A percentile compares a stretch with the other conserved stretches of the same genome.
phyloP scores from a whole-genome alignment of 768 basidiomycete genomes.

The Cyclocybe aegerita region DNA sequence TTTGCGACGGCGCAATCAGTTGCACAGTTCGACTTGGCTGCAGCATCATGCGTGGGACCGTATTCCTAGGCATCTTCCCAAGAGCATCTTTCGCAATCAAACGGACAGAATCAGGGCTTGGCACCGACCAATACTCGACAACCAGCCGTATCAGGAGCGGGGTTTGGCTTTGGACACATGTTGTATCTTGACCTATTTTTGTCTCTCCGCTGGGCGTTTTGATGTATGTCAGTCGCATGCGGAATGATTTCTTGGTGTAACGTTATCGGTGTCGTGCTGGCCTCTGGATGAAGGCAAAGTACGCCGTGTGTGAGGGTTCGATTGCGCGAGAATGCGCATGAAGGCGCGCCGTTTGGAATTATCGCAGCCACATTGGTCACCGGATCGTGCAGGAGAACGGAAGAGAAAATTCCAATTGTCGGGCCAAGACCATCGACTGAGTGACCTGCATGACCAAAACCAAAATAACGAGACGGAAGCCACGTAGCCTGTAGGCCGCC shows the following conservation, averaged over 20 bases:
- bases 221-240: conserved; percentile 4
- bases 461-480: too few relatives aligned
- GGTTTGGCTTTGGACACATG: conserved; percentile 9
- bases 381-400: not conserved
- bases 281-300: too few relatives aligned
- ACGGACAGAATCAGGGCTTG: conserved; percentile 9
- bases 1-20: not conserved
- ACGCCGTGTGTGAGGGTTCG: too few relatives aligned
- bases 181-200: conserved; percentile 20
- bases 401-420: not conserved
- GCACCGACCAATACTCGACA: conserved; percentile 22
- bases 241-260: conserved; percentile 5
- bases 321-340: too few relatives aligned
- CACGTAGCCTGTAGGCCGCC: too few relatives aligned
- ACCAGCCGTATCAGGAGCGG: conserved; percentile 22
- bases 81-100: conserved; percentile 7
- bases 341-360: not conserved
- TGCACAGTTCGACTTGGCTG: not conserved
- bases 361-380: not conserved
- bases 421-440: too few relatives aligned
- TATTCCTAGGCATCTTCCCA: conserved; percentile 3
- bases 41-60: not conserved
- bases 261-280: too few relatives aligned
- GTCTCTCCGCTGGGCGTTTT: conserved; percentile 17
- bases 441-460: too few relatives aligned